Percentiles rank a stretch among this genome's conserved stretches.
Evolutionary conservation across 2,329 filamentous ascomycete species (phyloP).

Genomic region (Sporothrix sp.): DNA sequence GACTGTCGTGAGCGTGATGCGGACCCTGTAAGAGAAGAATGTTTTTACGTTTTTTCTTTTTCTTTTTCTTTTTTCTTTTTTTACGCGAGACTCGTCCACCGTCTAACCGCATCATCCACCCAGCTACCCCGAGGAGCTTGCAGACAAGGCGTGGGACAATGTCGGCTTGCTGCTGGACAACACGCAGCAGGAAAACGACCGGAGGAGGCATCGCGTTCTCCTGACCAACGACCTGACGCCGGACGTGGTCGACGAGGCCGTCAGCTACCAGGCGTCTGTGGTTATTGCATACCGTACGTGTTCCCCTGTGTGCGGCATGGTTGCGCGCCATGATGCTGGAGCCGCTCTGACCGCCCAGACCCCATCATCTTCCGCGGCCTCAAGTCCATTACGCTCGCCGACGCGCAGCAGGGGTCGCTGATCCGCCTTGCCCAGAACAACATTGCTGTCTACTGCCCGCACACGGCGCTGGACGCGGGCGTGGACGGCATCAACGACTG

Average conservation of each 20-base stretch:
- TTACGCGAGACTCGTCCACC: no score
- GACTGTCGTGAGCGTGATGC: conserved; percentile 1
- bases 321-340: no score
- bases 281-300: conserved; percentile 81
- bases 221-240: conserved; percentile 83
- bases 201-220: conserved; percentile 32
- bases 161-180: conserved; percentile 66
- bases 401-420: conserved; percentile 80
- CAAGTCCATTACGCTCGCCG: conserved; percentile 74
- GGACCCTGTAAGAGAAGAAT: background rate
- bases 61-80: no score
- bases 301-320: no score
- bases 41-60: background rate
- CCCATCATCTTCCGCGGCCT: conserved; percentile 93
- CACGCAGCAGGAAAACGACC: conserved; percentile 21
- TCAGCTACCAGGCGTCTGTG: conserved; percentile 62
- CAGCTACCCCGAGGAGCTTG: conserved; percentile 81
- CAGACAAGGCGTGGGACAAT: conserved; percentile 90
- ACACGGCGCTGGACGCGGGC: conserved; percentile 87
- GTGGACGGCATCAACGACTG: conserved; percentile 82
- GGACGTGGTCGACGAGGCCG: conserved; percentile 82
- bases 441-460: conserved; percentile 90
- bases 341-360: no score
- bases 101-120: no score
- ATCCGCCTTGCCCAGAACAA: conserved; percentile 74